Conservation (phyloP, 1,284 basidiomycete genomes). For the Filobasidium uniguttulatum region DNA sequence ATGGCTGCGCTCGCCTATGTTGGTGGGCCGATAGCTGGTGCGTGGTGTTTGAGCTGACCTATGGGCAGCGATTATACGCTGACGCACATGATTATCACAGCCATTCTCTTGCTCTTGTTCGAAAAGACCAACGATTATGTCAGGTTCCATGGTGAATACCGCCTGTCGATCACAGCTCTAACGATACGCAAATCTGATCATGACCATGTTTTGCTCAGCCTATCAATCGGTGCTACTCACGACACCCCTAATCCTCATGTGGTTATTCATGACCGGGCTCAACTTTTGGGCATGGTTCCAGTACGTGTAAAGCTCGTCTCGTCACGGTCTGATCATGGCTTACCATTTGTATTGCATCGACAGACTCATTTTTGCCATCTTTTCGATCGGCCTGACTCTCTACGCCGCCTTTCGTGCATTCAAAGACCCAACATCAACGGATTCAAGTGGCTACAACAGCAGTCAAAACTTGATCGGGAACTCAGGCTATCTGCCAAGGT, state of each 20-base stretch:
- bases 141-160: constrained; percentile 55
- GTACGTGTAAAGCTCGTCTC: background rate
- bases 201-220: constrained; percentile 38
- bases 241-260: constrained; percentile 49
- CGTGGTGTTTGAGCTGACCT: constrained; percentile 19
- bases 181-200: background rate
- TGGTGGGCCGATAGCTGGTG: constrained; percentile 60
- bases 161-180: background rate
- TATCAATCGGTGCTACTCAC: constrained; percentile 65
- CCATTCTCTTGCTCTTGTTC: constrained; percentile 52
- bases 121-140: constrained; percentile 69
- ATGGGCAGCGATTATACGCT: background rate
- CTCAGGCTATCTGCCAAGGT: constrained; percentile 43
- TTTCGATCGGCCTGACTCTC: background rate
- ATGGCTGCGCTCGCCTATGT: constrained; percentile 56
- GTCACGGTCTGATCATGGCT: background rate
- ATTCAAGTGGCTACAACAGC: background rate
- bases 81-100: constrained; percentile 37
- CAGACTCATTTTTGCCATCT: constrained; percentile 20
- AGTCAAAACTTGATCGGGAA: constrained; percentile 2
- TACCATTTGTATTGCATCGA: background rate
- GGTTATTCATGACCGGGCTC: constrained; percentile 47
- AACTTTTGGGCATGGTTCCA: constrained; percentile 34
- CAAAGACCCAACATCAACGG: constrained; percentile 43
- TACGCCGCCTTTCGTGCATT: constrained; percentile 46